These are phyloP conservation scores for Mycena sanguinolenta DNA, from an alignment of 768 basidiomycete species.

Conservation along the genomic window DNA sequence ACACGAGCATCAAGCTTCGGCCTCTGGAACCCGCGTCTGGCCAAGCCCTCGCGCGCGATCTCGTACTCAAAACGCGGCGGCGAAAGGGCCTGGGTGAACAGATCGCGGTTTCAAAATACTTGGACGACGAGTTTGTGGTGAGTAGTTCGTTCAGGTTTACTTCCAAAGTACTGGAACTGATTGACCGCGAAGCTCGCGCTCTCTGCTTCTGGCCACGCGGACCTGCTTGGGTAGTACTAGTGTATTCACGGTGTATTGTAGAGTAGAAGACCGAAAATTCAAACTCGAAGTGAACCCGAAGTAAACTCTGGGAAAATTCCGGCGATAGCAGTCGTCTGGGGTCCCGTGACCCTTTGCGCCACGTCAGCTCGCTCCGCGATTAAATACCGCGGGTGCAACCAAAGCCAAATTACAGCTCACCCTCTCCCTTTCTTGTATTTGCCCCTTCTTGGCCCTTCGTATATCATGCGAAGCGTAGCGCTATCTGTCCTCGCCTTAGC, in stretches of 20 bases:
- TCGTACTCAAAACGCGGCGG: slow-evolving; percentile 96
- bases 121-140: slow-evolving; percentile 97
- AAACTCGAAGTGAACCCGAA: too few relatives aligned
- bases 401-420: slow-evolving; percentile 38
- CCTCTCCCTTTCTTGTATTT: slow-evolving; percentile 52
- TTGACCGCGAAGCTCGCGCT: slow-evolving; percentile 77
- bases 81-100: slow-evolving; percentile 97
- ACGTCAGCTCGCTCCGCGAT: slow-evolving; percentile 1
- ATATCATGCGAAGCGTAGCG: slow-evolving; percentile 88
- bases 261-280: slow-evolving; percentile 16
- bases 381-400: background rate
- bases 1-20: slow-evolving; percentile 95
- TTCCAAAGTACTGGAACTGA: slow-evolving; percentile 22
- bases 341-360: background rate
- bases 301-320: slow-evolving; percentile 11
- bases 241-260: slow-evolving; percentile 34
- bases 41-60: slow-evolving; percentile 92
- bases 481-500: slow-evolving; percentile 81
- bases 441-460: slow-evolving; percentile 73
- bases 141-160: slow-evolving; percentile 56
- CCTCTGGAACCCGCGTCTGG: slow-evolving; percentile 98
- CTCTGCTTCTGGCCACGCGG: slow-evolving; percentile 96
- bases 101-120: slow-evolving; percentile 96
- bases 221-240: slow-evolving; percentile 79
- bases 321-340: background rate